A percentile compares a stretch with the other conserved stretches of the same genome.
Evolutionary conservation across 805 yeast species (phyloP).

Genomic region (Candida xyloterini): DNA sequence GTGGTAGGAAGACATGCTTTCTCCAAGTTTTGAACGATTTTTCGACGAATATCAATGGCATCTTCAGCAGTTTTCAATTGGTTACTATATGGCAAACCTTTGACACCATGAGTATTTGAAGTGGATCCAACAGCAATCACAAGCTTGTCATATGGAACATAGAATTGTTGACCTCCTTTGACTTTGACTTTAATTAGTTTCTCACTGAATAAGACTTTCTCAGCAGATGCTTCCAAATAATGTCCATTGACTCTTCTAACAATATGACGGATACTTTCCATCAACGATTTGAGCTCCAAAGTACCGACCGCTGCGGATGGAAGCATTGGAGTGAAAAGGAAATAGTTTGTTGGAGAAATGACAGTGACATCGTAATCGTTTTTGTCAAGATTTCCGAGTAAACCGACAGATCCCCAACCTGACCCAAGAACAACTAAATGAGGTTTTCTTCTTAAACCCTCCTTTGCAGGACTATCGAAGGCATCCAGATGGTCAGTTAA

Average conservation of each 20-base stretch:
- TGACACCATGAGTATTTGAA: constrained; percentile 67
- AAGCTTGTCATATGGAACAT: constrained; percentile 69
- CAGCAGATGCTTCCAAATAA: constrained; percentile 61
- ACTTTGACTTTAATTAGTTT: constrained; percentile 56
- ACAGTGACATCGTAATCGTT: constrained; percentile 63
- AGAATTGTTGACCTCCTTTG: constrained; percentile 45
- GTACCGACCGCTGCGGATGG: constrained; percentile 74
- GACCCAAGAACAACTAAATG: constrained; percentile 61
- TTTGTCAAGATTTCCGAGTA: constrained; percentile 48
- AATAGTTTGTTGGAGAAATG: constrained; percentile 66
- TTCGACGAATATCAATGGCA: constrained; percentile 53
- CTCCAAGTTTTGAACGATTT: constrained; percentile 55
- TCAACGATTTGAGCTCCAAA: constrained; percentile 58
- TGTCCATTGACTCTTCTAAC: constrained; percentile 54
- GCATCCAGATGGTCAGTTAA: constrained; percentile 55
- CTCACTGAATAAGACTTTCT: constrained; percentile 52
- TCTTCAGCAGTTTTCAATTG: constrained; percentile 67
- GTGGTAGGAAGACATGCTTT: constrained; percentile 65
- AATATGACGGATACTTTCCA: constrained; percentile 61
- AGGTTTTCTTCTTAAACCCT: constrained; percentile 46
- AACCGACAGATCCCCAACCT: constrained; percentile 70
- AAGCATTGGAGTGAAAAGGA: constrained; percentile 64
- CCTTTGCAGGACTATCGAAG: constrained; percentile 49
- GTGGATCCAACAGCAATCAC: constrained; percentile 69
- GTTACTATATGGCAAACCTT: constrained; percentile 60